These are phyloP conservation scores for Talaromyces amestolkiae DNA, from an alignment of 2,329 filamentous ascomycete species.

Conservation along the genomic window DNA sequence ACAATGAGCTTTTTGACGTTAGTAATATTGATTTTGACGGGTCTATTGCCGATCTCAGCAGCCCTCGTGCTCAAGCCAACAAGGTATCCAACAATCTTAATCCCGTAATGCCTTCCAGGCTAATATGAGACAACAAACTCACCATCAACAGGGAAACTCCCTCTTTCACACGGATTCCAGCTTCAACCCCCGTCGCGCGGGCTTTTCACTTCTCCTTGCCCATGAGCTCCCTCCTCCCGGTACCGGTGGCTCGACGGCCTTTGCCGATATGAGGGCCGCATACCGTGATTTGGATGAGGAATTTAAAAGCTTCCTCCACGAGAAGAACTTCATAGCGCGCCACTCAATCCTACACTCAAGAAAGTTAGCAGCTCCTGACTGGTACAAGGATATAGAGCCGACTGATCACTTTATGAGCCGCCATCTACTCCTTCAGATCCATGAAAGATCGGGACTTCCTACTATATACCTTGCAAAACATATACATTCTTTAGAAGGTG, in stretches of 20 bases:
- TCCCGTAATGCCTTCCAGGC: neutral
- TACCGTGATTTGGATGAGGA: slow-evolving; percentile 47
- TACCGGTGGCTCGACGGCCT: slow-evolving; percentile 52
- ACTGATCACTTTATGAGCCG: slow-evolving; percentile 37
- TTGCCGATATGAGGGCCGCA: slow-evolving; percentile 54
- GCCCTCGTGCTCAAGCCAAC: slow-evolving; percentile 43
- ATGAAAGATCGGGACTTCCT: slow-evolving; percentile 51
- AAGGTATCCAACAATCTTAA: slow-evolving; percentile 29
- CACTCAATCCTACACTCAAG: slow-evolving; percentile 54
- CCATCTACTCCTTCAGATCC: slow-evolving; percentile 52
- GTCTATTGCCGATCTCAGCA: slow-evolving; percentile 42
- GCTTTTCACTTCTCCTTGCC: slow-evolving; percentile 53
- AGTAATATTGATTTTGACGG: slow-evolving; percentile 54
- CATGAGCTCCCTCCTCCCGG: slow-evolving; percentile 49
- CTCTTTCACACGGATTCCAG: slow-evolving; percentile 57
- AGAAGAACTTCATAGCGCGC: slow-evolving; percentile 46
- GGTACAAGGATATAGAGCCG: slow-evolving; percentile 49
- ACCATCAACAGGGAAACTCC: slow-evolving; percentile 42
- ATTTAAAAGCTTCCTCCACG: slow-evolving; percentile 35
- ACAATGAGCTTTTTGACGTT: slow-evolving; percentile 58
- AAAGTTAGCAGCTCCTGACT: slow-evolving; percentile 51
- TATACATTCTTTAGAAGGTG: slow-evolving; percentile 51
- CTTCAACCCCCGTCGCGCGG: slow-evolving; percentile 56
- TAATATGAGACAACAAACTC: neutral
- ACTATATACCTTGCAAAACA: slow-evolving; percentile 56